These are phyloP conservation scores for Chlorophyllum brunneum DNA, from an alignment of 768 basidiomycete species.

Conservation along the genomic window DNA sequence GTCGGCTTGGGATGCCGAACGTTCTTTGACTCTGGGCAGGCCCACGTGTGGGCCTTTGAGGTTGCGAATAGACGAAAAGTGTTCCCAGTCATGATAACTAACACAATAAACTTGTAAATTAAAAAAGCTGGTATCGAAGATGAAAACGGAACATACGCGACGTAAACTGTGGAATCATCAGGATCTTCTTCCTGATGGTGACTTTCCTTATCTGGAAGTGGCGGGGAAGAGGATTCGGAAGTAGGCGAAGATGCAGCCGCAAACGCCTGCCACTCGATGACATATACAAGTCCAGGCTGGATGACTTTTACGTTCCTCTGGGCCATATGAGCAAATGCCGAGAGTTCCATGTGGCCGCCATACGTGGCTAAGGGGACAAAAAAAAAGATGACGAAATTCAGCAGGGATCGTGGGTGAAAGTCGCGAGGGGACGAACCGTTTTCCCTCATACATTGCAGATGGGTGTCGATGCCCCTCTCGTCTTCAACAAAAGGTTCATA, in stretches of 20 bases:
- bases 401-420: not conserved
- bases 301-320: constrained; percentile 84
- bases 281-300: constrained; percentile 88
- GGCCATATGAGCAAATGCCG: constrained; percentile 82
- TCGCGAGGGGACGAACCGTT: constrained; percentile 45
- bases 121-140: not conserved
- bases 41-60: constrained; percentile 80
- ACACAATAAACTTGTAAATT: not conserved
- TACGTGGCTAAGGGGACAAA: constrained; percentile 85
- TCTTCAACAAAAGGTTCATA: constrained; percentile 88
- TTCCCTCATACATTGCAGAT: constrained; percentile 76
- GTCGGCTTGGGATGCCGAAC: constrained; percentile 27
- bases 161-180: constrained; percentile 55
- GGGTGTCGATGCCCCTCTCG: constrained; percentile 70
- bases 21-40: constrained; percentile 60
- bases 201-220: constrained; percentile 17
- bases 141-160: constrained; percentile 59
- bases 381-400: constrained; percentile 1
- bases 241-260: constrained; percentile 21
- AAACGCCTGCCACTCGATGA: constrained; percentile 78
- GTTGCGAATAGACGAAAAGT: constrained; percentile 92
- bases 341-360: constrained; percentile 91
- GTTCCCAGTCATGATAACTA: constrained; percentile 93
- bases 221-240: not conserved
- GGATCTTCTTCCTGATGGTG: constrained; percentile 19